A percentile compares a stretch with the other conserved stretches of the same genome.
Evolutionary conservation across 345 rosid species (phyloP).

Genomic region (Microthlaspi erraticum): DNA sequence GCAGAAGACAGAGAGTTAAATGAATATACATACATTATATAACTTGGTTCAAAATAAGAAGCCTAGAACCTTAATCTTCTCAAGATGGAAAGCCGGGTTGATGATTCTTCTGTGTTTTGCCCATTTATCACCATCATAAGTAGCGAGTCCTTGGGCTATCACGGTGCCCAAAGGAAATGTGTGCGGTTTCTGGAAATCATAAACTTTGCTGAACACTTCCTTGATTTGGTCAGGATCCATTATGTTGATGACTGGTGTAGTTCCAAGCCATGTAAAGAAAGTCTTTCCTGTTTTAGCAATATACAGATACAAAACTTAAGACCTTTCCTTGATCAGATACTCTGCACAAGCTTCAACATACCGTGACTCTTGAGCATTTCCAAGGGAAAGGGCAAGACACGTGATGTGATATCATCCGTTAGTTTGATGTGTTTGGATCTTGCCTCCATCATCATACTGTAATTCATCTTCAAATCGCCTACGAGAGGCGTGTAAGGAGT

Average conservation of each 20-base stretch:
- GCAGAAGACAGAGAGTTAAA: too few relatives aligned
- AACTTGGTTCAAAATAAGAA: too few relatives aligned
- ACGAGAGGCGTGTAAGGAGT: constrained; percentile 37
- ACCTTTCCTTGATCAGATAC: neutral
- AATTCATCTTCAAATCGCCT: constrained; percentile 34
- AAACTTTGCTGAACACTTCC: constrained; percentile 43
- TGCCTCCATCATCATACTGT: constrained; percentile 24
- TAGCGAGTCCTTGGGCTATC: constrained; percentile 8
- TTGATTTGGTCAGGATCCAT: constrained; percentile 52
- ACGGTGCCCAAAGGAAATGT: constrained; percentile 18
- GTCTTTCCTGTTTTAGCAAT: too few relatives aligned
- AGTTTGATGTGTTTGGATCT: constrained; percentile 28
- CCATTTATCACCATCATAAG: too few relatives aligned
- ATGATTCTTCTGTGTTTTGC: too few relatives aligned
- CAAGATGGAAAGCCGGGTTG: too few relatives aligned
- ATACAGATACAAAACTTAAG: too few relatives aligned
- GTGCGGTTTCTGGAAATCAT: constrained; percentile 46
- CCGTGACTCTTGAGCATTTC: constrained; percentile 35
- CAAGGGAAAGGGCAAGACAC: constrained; percentile 28
- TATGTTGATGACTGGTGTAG: constrained; percentile 48
- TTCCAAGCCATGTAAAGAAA: constrained; percentile 52
- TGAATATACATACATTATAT: too few relatives aligned
- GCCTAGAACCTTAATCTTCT: too few relatives aligned
- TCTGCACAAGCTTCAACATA: neutral
- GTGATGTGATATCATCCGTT: constrained; percentile 27